Evolutionary conservation across 805 yeast species (phyloP), one percentile per base, ranked within the genome.

Genomic region (Saccharomyces jurei): DNA sequence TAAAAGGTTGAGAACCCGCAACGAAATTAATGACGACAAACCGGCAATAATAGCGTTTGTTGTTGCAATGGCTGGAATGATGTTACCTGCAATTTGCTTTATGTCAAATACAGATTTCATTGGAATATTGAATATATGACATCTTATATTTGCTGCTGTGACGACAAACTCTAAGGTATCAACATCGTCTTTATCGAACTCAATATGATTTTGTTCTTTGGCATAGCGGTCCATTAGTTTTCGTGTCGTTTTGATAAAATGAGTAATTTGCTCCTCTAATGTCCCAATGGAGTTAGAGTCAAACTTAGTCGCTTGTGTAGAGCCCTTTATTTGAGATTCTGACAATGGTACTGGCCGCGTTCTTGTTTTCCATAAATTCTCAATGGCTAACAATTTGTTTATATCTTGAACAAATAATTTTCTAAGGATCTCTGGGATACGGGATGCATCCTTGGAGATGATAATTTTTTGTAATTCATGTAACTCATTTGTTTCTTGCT

Each of bases 51-150:
- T 85, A 0, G 99, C 98, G 69, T 94, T 94, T 3, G 97, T 92
- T 1, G 99, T 94, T 5, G 99, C 98, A 61, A 95, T 91, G 0
- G 99, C 99, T 0, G 99, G 99, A 46, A 94, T 94, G 63, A 94
- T 94, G 69, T 92, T 94, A 5, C 99, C 99, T 0, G 99, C 99
- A 59, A 92, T 90, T 64, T 87, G 95, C 68, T 94, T 94, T 57
- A 87, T 81, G 56, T 89, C 96, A 66, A 95, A 94, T 56, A 87
- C 84, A 2, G 94, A 77, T 65, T 86, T 85, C 51, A 75, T 60
- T 32, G 83, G 87, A 54, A 91, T 90, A 26, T 77, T 74, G 65
- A 91, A 92, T 2, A 87, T 77, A 50, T 63, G 65, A 0, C 92
- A 84, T 59, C 97, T 77, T 50, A 91, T 75, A 63, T 90, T 89